Evolutionary conservation across 768 basidiomycete genomes (phyloP).

Genomic region (Coprinopsis sp.): DNA sequence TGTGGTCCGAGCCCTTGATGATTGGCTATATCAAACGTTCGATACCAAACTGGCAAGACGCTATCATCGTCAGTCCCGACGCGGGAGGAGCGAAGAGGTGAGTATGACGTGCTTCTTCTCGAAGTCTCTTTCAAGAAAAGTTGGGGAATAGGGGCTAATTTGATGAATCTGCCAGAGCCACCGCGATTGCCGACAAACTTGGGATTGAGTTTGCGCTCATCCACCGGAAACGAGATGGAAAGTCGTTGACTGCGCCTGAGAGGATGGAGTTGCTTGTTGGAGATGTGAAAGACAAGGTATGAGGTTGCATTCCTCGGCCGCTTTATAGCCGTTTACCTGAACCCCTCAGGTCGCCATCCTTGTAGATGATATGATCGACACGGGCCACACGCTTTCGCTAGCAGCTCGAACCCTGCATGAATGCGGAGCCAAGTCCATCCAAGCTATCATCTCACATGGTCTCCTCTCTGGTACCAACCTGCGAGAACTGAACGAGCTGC

Average conservation of each 20-base stretch:
- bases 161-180: constrained; percentile 52
- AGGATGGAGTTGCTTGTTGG: constrained; percentile 94
- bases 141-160: constrained; percentile 3
- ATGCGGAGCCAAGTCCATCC: constrained; percentile 81
- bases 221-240: constrained; percentile 82
- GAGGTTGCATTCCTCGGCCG: constrained; percentile 3
- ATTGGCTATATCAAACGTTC: constrained; percentile 85
- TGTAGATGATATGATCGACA: constrained; percentile 99
- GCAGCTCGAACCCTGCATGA: constrained; percentile 85
- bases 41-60: constrained; percentile 81
- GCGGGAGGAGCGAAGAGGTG: constrained; percentile 98
- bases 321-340: constrained; percentile 2
- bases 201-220: constrained; percentile 94
- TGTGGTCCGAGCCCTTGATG: constrained; percentile 96
- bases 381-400: constrained; percentile 81
- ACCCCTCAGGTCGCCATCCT: constrained; percentile 74
- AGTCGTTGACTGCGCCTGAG: constrained; percentile 60
- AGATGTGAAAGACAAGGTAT: constrained; percentile 84
- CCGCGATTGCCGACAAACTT: constrained; percentile 92
- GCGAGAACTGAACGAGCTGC: constrained; percentile 60
- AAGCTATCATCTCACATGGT: constrained; percentile 91
- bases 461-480: constrained; percentile 76
- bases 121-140: constrained; percentile 6
- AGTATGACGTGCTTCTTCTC: constrained; percentile 24
- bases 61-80: constrained; percentile 93